Base-by-base conservation (phyloP, 2,329 filamentous ascomycete genomes). In the Verticillium dahliae region DNA sequence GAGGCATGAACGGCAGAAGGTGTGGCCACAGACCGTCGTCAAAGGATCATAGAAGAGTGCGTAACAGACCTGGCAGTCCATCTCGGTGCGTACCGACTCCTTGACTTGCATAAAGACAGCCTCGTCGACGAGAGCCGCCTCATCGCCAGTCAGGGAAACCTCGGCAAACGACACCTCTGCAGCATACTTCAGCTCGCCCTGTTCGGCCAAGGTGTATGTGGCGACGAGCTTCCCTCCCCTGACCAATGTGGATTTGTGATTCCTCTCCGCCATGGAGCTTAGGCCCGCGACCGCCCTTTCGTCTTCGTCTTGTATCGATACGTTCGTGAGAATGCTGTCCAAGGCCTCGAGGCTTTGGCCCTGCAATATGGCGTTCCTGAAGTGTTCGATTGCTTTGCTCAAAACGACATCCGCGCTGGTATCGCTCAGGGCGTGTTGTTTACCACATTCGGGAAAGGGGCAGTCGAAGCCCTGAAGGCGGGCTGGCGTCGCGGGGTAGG, bases 51-150 rank as follows among this genome's bases (percentile, higher is more conserved):
- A 78, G 72, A 94, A 90, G 27, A 96, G 74, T 50, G 87, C 85
- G 72, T 94, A 96, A 75, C 93, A 97, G 62, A 97, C 87, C 68
- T 95, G 91, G 67, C 93, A 97, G 69, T 97, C 92, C 69, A 96
- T 79, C 71, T 96, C 92, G 15, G 80, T 79, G 63, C 87, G 84
- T 3, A 85, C 80, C 1, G 80, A 77, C 33, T 89, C 83, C 67
- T 86, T 85, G 14, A 95, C 71, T 38, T 79, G 80, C 33, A 81
- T 75, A 34, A 92, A 69, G 1, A 70, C 67, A 37, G 67, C 71
- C 3, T 72, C 67, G 10, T 73, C 71, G 22, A 66, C 65, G 10
- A 22, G 31, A 9, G 69, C 65, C 7, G 74, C 67, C 38, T 71
- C 66, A 7, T 69, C 69, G 15, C 63, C 60, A 6, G 64, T 61